phyloP scores from a whole-genome alignment of 345 rosid genomes.

The Chamaenerion angustifolium region DNA sequence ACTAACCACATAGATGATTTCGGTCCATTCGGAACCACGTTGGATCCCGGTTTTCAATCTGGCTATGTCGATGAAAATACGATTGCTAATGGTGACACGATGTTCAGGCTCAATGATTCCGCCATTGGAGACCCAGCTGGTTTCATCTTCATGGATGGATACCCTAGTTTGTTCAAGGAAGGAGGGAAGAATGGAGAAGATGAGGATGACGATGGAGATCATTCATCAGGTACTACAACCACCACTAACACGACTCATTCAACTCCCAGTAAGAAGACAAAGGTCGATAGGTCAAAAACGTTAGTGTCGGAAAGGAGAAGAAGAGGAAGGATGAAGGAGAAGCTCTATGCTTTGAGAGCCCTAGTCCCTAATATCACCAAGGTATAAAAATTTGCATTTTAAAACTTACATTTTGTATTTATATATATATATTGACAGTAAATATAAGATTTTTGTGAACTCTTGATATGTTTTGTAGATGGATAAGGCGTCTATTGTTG shows the following conservation, averaged over 20 bases:
- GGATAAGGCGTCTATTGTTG: conserved; percentile 92
- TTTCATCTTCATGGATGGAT: conserved; percentile 12
- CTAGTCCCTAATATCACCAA: conserved; percentile 87
- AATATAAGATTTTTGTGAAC: no score
- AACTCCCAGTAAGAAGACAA: conserved; percentile 18
- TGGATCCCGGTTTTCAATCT: conserved; percentile 31
- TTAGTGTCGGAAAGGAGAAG: conserved; percentile 58
- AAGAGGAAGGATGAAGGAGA: conserved; percentile 78
- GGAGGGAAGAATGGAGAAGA: conserved; percentile 23
- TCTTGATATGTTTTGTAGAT: conserved; percentile 26
- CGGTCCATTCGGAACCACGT: conserved; percentile 33
- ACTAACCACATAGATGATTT: conserved; percentile 31
- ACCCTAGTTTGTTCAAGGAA: conserved; percentile 22
- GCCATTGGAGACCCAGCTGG: conserved; percentile 19
- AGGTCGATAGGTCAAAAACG: conserved; percentile 56
- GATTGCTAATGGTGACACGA: conserved; percentile 11
- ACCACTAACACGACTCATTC: conserved; percentile 20
- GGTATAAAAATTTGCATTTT: no score
- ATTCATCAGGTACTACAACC: conserved; percentile 48
- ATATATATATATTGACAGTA: conserved; percentile 4
- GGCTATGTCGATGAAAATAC: conserved; percentile 20
- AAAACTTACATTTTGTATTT: no score
- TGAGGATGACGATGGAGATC: conserved; percentile 27
- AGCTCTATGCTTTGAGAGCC: conserved; percentile 71
- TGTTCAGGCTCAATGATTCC: conserved; percentile 10